phyloP scores from a whole-genome alignment of 176 grass and related monocot species.

The Alloteropsis semialata region DNA sequence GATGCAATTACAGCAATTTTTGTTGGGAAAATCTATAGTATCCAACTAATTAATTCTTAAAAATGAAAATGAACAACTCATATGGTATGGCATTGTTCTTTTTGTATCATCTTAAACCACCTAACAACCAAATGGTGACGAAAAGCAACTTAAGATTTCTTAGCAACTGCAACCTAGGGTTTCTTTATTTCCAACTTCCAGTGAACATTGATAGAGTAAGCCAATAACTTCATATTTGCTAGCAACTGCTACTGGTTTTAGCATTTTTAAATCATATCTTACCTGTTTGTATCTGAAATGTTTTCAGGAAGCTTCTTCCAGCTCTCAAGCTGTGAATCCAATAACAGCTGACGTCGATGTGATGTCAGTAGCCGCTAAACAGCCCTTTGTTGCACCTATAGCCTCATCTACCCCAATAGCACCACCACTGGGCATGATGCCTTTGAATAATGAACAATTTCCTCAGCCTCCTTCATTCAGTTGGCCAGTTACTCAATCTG shows the following conservation, averaged over 20 bases:
- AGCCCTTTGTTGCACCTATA: slow-evolving; percentile 41
- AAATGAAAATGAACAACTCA: neutral
- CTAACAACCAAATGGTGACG: neutral
- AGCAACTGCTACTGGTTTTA: slow-evolving; percentile 12
- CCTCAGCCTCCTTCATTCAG: slow-evolving; percentile 43
- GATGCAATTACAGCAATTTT: too few relatives aligned
- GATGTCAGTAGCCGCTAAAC: slow-evolving; percentile 37
- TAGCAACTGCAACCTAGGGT: neutral
- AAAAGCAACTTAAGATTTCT: slow-evolving; percentile 16
- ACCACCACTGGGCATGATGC: slow-evolving; percentile 32
- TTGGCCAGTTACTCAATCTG: slow-evolving; percentile 47
- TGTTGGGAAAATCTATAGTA: too few relatives aligned
- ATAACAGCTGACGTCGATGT: slow-evolving; percentile 42
- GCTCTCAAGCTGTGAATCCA: slow-evolving; percentile 46
- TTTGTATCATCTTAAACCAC: neutral
- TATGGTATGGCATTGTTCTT: neutral
- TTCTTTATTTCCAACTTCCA: neutral
- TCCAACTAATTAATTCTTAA: too few relatives aligned
- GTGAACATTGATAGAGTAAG: neutral
- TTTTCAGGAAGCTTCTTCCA: slow-evolving; percentile 65
- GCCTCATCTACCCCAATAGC: slow-evolving; percentile 37
- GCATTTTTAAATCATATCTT: neutral
- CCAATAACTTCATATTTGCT: slow-evolving; percentile 19
- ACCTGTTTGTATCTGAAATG: slow-evolving; percentile 15
- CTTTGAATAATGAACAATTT: slow-evolving; percentile 43